phyloP scores from a whole-genome alignment of 257 asterid species.

The Sherardia arvensis region DNA sequence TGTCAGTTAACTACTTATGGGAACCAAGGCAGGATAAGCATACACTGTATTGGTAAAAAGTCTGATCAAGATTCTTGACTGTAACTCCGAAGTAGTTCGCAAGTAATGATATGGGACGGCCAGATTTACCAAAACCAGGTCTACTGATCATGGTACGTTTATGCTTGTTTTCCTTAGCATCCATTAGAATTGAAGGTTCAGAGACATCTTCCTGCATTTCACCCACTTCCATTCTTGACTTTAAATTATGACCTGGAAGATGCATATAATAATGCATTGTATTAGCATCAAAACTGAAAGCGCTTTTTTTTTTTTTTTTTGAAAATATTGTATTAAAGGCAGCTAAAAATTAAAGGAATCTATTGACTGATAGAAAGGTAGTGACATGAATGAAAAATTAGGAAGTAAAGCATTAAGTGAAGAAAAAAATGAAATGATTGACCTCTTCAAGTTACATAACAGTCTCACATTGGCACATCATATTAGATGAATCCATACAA shows the following conservation, averaged over 20 bases:
- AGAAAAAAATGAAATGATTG: not conserved
- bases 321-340: too few species aligned
- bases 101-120: conserved; percentile 46
- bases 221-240: conserved; percentile 27
- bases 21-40: conserved; percentile 11
- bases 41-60: conserved; percentile 68
- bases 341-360: not conserved
- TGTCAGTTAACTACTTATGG: conserved; percentile 5
- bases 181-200: conserved; percentile 20
- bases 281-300: not conserved
- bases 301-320: not conserved
- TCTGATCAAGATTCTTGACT: conserved; percentile 38
- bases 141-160: conserved; percentile 40
- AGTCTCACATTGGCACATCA: not conserved
- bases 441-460: too few species aligned
- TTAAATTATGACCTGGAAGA: not conserved
- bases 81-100: conserved; percentile 73
- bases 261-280: not conserved
- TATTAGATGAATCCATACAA: not conserved
- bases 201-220: conserved; percentile 14
- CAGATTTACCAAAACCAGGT: conserved; percentile 65
- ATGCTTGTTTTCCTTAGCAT: conserved; percentile 30
- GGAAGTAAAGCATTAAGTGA: not conserved
- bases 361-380: not conserved
- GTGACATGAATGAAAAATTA: not conserved